These are phyloP conservation scores for Periglandula ipomoeae DNA, from an alignment of 2,329 filamentous ascomycete genomes.

Conservation along the genomic window DNA sequence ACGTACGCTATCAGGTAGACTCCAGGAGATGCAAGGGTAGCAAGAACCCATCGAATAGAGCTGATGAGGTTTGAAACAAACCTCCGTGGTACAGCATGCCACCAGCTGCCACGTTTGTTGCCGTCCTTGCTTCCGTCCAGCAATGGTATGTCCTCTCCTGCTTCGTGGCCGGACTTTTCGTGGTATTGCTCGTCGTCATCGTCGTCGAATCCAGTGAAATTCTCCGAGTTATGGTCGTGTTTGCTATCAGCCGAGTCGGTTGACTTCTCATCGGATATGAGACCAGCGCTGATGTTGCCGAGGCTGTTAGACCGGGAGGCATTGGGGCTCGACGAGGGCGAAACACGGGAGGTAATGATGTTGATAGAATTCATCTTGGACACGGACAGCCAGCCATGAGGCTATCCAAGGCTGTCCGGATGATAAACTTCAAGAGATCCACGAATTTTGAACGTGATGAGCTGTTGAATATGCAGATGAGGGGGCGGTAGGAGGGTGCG, in stretches of 20 bases:
- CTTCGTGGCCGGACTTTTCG: constrained; percentile 20
- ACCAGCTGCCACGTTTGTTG: constrained; percentile 32
- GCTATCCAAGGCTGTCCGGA: constrained; percentile 6
- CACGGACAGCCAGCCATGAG: constrained; percentile 45
- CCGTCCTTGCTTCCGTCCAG: constrained; percentile 25
- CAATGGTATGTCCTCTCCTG: constrained; percentile 60
- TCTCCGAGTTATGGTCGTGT: constrained; percentile 26
- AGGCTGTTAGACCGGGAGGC: constrained; percentile 54
- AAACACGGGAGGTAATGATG: constrained; percentile 79
- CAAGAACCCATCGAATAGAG: constrained; percentile 69
- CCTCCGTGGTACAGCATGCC: constrained; percentile 54
- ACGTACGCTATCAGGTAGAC: constrained; percentile 73
- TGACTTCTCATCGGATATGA: constrained; percentile 32
- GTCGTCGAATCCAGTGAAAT: constrained; percentile 24
- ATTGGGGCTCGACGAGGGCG: constrained; percentile 46
- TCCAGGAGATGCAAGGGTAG: constrained; percentile 69
- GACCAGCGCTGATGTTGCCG: constrained; percentile 39
- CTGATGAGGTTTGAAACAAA: constrained; percentile 65
- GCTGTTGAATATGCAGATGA: background rate
- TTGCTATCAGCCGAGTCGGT: constrained; percentile 24
- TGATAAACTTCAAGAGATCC: background rate
- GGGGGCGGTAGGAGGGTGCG: background rate
- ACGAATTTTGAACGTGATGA: background rate
- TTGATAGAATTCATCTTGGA: constrained; percentile 93
- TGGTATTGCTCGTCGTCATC: constrained; percentile 30